Evolutionary conservation across 176 grass and related monocot species (phyloP).

Genomic region (Avena eriantha): DNA sequence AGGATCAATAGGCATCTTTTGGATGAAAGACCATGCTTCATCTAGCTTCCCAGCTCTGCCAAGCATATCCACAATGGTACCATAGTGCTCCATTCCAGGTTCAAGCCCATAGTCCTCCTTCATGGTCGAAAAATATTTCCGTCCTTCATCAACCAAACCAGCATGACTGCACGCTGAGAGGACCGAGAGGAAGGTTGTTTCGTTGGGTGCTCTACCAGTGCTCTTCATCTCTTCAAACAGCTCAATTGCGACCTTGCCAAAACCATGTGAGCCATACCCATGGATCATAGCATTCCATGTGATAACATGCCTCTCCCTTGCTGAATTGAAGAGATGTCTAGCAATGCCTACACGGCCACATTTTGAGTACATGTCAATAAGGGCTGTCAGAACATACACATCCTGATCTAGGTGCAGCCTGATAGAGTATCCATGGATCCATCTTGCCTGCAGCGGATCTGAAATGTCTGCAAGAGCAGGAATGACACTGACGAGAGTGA

Average conservation of each 20-base stretch:
- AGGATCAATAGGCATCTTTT: slow-evolving; percentile 59
- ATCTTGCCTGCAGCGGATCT: slow-evolving; percentile 64
- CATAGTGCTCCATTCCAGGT: slow-evolving; percentile 68
- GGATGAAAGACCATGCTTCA: slow-evolving; percentile 69
- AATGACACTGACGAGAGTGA: slow-evolving; percentile 73
- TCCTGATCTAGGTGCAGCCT: slow-evolving; percentile 50
- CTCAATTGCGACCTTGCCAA: slow-evolving; percentile 54
- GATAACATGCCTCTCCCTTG: slow-evolving; percentile 60
- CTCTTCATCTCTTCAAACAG: slow-evolving; percentile 73
- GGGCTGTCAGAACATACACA: slow-evolving; percentile 61
- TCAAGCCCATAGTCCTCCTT: slow-evolving; percentile 56
- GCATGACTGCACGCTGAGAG: slow-evolving; percentile 65
- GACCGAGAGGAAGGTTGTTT: slow-evolving; percentile 61
- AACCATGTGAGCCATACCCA: slow-evolving; percentile 70
- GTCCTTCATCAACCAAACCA: slow-evolving; percentile 66
- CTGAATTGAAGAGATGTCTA: slow-evolving; percentile 59
- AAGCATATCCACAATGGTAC: slow-evolving; percentile 70
- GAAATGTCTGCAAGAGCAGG: slow-evolving; percentile 57
- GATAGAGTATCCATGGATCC: slow-evolving; percentile 69
- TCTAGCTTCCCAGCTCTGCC: slow-evolving; percentile 65
- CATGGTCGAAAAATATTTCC: slow-evolving; percentile 62
- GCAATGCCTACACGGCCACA: slow-evolving; percentile 50
- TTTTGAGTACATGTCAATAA: slow-evolving; percentile 65
- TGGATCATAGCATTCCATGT: slow-evolving; percentile 79
- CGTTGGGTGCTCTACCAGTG: slow-evolving; percentile 44